Conservation (phyloP, 2,329 filamentous ascomycete species). For the Sphaerulina vaccinii region DNA sequence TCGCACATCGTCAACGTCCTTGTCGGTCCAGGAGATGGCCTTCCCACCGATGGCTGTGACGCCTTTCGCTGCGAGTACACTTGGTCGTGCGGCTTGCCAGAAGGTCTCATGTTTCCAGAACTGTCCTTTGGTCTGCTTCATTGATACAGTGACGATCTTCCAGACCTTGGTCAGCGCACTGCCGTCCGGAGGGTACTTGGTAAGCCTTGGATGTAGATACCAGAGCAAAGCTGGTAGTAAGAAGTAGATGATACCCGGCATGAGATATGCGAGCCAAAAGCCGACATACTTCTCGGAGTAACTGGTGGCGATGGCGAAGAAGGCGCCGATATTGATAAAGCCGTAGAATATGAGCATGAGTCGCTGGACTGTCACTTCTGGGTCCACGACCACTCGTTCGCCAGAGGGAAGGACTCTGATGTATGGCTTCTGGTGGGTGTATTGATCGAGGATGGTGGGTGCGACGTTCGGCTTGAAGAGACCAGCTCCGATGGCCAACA, state of each 20-base stretch:
- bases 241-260: slow-evolving; percentile 62
- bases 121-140: slow-evolving; percentile 26
- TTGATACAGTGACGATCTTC: slow-evolving; percentile 25
- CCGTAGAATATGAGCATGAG: slow-evolving; percentile 64
- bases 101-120: slow-evolving; percentile 27
- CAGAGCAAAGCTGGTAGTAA: slow-evolving; percentile 37
- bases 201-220: slow-evolving; percentile 26
- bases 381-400: slow-evolving; percentile 48
- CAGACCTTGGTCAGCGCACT: slow-evolving; percentile 24
- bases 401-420: slow-evolving; percentile 41
- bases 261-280: slow-evolving; percentile 63
- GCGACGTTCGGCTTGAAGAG: slow-evolving; percentile 77
- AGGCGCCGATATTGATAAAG: slow-evolving; percentile 70
- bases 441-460: slow-evolving; percentile 49
- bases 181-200: slow-evolving; percentile 28
- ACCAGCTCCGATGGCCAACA: slow-evolving; percentile 60
- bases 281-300: slow-evolving; percentile 65
- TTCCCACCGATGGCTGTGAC: slow-evolving; percentile 21
- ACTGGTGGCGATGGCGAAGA: slow-evolving; percentile 65
- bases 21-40: slow-evolving; percentile 58
- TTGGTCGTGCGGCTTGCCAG: slow-evolving; percentile 28
- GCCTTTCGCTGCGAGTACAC: slow-evolving; percentile 23
- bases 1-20: slow-evolving; percentile 69
- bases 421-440: slow-evolving; percentile 41
- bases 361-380: slow-evolving; percentile 46